Evolutionary conservation across 23 red algal species (phyloP), one percentile per base, ranked within the genome.

Genomic region (Cyanidium caldarium): DNA sequence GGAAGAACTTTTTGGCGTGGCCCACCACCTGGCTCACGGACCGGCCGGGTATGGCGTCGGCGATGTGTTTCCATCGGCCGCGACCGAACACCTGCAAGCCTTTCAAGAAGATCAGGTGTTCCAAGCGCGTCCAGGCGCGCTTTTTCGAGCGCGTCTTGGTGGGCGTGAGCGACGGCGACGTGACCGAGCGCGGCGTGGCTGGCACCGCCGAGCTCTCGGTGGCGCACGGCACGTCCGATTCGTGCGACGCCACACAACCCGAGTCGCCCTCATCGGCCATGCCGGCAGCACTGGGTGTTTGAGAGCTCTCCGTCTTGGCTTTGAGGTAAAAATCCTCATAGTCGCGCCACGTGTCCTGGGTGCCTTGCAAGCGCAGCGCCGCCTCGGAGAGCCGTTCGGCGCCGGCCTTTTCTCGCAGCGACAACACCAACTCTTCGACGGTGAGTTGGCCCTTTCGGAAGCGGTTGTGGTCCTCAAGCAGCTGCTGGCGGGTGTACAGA

Each of bases 81-180:
- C 58, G 38, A 26, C 70, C 70, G 58, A 40, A 75, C 30, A 61
- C 25, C 39, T 75, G 45, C 37, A 75, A 28, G 30, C 40, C 70
- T 46, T 75, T 56, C 46, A 75, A 61, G 38, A 75, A 75, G 15
- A 75, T 21, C 17, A 46, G 43, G 38, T 75, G 70, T 75, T 75
- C 70, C 31, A 39, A 20, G 30, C 41, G 46, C 2, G 70, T 75
- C 70, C 70, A 75, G 43, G 70, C 46, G 41, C 70, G 70, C 58
- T 75, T 75, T 25, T 61, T 61, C 23, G 51, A 28, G n/a, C n/a
- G n/a, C n/a, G n/a, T n/a, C 31, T 28, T 61, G 23, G 10, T 61
- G 10, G 51, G 7, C 3, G 51, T 28, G 7, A 28, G n/a, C n/a
- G n/a, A 28, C 51, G 19, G 51, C 7, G 51, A 61, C 10, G 51